phyloP scores from a whole-genome alignment of 495 filamentous ascomycete genomes.

The Aspergillus homomorphus region DNA sequence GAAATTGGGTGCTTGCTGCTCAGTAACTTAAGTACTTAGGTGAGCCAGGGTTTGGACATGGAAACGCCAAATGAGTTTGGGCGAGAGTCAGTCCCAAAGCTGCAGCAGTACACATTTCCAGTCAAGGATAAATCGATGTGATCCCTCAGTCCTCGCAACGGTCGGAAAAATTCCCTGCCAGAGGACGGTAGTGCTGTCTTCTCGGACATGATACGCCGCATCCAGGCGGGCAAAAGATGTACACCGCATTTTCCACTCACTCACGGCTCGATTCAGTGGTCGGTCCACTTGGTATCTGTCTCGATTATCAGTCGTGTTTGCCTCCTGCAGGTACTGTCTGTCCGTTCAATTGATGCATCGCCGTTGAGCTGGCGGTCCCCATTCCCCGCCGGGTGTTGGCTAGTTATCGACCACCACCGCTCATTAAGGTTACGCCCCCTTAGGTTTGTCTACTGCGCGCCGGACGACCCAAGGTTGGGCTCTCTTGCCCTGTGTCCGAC shows the following conservation, averaged over 20 bases:
- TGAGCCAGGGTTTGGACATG: neutral
- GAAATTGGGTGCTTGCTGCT: neutral
- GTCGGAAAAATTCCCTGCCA: neutral
- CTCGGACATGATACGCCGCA: constrained; percentile 4
- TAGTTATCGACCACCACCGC: neutral
- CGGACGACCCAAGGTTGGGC: constrained; percentile 6
- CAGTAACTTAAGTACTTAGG: neutral
- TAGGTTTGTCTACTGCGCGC: neutral
- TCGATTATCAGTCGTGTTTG: constrained; percentile 7
- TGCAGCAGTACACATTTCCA: neutral
- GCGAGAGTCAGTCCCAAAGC: neutral
- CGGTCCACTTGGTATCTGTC: neutral
- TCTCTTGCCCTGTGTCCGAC: neutral
- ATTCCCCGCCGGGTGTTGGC: neutral
- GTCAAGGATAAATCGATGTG: neutral
- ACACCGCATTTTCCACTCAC: constrained; percentile 7
- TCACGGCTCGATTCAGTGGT: neutral
- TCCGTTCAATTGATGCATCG: constrained; percentile 3
- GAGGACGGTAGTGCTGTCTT: too few relatives aligned
- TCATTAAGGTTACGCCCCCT: constrained; percentile 4
- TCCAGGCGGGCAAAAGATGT: constrained; percentile 1
- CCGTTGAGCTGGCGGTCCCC: constrained; percentile 3
- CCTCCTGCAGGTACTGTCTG: constrained; percentile 8
- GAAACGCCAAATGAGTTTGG: neutral
- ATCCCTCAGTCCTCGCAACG: constrained; percentile 3